phyloP scores from a whole-genome alignment of 345 rosid genomes.

The Bretschneidera sinensis region DNA sequence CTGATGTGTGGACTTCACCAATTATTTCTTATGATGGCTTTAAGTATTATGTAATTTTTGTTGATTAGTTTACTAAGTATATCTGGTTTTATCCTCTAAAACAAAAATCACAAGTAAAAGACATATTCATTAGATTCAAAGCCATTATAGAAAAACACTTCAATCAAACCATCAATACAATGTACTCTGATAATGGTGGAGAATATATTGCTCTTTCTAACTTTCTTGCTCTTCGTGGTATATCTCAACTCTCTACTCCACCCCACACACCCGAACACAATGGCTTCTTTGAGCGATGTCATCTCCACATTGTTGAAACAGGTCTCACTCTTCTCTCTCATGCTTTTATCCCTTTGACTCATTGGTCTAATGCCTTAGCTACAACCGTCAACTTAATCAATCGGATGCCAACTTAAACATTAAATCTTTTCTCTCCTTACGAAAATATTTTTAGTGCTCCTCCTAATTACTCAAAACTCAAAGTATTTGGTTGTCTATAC shows the following conservation, averaged over 20 bases:
- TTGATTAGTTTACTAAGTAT: too few relatives aligned
- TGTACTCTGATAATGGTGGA: neutral
- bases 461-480: too few relatives aligned
- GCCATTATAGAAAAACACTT: neutral
- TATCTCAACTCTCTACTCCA: neutral
- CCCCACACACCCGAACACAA: conserved; percentile 11
- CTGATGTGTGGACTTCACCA: too few relatives aligned
- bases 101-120: neutral
- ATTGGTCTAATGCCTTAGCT: neutral
- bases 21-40: too few relatives aligned
- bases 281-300: neutral
- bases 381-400: neutral
- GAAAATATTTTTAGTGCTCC: too few relatives aligned
- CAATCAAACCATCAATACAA: neutral
- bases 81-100: neutral
- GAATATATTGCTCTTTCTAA: neutral
- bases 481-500: too few relatives aligned
- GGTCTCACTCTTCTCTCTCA: neutral
- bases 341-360: neutral
- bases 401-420: neutral
- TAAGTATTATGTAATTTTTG: too few relatives aligned
- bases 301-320: neutral
- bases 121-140: neutral
- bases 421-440: too few relatives aligned
- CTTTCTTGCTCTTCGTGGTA: neutral